Base-by-base conservation (phyloP, 352 stramenopile species). In the Globisporangium orthogonon region DNA sequence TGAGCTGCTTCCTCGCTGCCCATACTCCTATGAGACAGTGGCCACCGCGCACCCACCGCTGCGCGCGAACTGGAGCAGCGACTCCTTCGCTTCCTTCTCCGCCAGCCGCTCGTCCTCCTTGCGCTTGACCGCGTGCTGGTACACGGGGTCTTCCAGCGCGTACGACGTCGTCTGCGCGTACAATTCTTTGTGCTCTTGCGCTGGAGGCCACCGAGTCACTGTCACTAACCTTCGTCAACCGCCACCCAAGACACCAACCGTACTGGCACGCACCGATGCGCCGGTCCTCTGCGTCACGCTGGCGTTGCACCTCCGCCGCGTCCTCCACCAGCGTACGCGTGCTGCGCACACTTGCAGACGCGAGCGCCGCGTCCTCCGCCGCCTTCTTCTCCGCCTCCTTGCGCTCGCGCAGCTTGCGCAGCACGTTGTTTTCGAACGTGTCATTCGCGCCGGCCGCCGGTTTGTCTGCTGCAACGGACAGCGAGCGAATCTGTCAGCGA, bases 281-380 rank as follows among this genome's bases (percentile, higher is more conserved):
- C 30, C 73, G 73, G n/a, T 78, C 67, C 35, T 77, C 62, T 0
- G 69, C 62, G 15, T 77, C 66, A 7, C 65, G 72, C 30, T 70
- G 52, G 48, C 71, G 83, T 23, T 65, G 73, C 13, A 73, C 69
- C 37, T 87, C 74, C 17, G 75, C 61, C 2, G 73, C 74, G 4
- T 69, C 60, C 35, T 83, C 77, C 5, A 85, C 31, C 30, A 87
- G 62, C 3, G 77, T 74, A 59, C 80, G 69, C 7, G 73, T 76
- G 63, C 61, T 83, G 50, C 73, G 74, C 3, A 73, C 61, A 5
- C 43, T 57, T 17, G 60, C 45, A 14, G 73, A 69, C 4, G 56
- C 60, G 15, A 58, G 39, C 40, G 76, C 65, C n/a, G 69, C 65
- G 15, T 78, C 56, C 31, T 83, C 69, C 40, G 76, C 68, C 1